Evolutionary conservation across 2,329 filamentous ascomycete genomes (phyloP), one percentile per base, ranked within the genome.

Genomic region (Exophiala bonariae): DNA sequence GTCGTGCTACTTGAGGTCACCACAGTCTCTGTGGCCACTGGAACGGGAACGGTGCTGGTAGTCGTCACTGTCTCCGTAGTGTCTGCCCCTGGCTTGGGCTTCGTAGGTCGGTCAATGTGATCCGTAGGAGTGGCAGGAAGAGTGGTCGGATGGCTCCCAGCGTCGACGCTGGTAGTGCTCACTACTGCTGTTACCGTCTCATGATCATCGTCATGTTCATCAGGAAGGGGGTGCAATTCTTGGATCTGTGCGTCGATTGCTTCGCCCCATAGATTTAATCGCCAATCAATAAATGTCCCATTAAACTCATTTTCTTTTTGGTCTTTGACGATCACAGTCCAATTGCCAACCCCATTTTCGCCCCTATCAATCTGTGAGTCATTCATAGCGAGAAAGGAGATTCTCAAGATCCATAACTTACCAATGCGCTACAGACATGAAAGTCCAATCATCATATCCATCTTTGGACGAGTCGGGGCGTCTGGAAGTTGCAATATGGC

Each of bases 361-460:
- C 93, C 93, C 89, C 87, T 90, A 44, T 10, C 28, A 1, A 26
- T 35, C 44, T 42, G 58, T 75, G 63, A 75, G 66, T 64, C 19
- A 6, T 3, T 14, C 19, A 17, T 6, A 35, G 17, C 10, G 26
- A n/a, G 17, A 48, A 41, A 19, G 8, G 11, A 7, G 14, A 19
- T 19, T 18, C 16, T 42, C 3, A 48, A 64, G 56, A 33, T 10
- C 31, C 18, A 22, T 22, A 16, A 69, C 84, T 69, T 77, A 90
- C 87, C 91, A 99, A 66, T 99, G 93, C 55, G 85, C 91, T 30
- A 99, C 93, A 52, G 86, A 95, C 93, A 99, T 99, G 62, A 99
- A 99, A 0, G 92, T 97, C 93, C 93, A 99, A 70, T 97, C 89
- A 30, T 84, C 73, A 65, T 97, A 99, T 7, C 93, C 93, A 17